Base-by-base conservation (phyloP, 345 rosid species). In the Citrus inodora region DNA sequence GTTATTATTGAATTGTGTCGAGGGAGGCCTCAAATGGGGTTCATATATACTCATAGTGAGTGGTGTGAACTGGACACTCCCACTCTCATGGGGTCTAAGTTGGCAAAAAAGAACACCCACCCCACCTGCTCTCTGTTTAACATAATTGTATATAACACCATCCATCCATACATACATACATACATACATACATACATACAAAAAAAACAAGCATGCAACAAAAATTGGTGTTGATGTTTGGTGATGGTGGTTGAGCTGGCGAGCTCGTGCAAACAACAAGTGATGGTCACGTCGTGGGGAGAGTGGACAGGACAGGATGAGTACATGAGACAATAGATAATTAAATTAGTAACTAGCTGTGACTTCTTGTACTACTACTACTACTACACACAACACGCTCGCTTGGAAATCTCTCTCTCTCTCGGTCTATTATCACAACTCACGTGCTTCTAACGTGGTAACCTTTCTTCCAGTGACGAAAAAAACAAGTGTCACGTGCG, bases 211-310 rank as follows among this genome's bases (percentile, higher is more conserved):
- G 11, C 40, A 30, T 48, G 28, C 71, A 37, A 22, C 71, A n/a
- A 46, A 46, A 13, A 11, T 46, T 46, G 51, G 51, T 46, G 16
- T 0, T 40, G 4, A 2, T 42, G 16, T 46, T 11, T 46, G 17
- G 51, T 17, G 51, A 22, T 22, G 78, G 63, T 76, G 42, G 22
- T 42, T 76, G 82, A 83, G 88, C 74, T 83, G 86, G 82, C 67
- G 3, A 77, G 80, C 74, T 76, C 78, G 81, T 81, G 86, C 83
- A 70, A 72, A 70, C 82, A 70, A 72, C 37, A 80, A 77, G 82
- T 72, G 84, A 84, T 78, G 82, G 78, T 59, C 74, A 80, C 82
- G 79, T 82, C 80, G 81, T 75, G 83, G 73, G 75, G 73, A 68
- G 7, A 16, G 4, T 11, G 42, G 27, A n/a, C 56, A 17, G 60